A percentile compares a stretch with the other conserved stretches of the same genome.
phyloP scores from a whole-genome alignment of 2,329 filamentous ascomycete species.

The Thelonectria olida region DNA sequence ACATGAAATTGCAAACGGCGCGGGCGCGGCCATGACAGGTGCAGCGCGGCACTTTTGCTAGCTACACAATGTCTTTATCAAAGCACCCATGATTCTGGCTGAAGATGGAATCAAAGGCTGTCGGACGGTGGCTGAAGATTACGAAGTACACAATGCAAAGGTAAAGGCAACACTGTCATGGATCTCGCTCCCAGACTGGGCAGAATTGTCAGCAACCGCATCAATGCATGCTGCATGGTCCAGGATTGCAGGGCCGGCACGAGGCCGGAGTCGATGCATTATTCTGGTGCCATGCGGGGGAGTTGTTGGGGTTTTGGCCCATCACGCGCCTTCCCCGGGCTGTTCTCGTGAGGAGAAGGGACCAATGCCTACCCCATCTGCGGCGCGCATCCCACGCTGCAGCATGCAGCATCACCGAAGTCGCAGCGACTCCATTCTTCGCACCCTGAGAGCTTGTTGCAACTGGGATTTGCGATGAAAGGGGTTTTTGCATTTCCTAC shows the following conservation, averaged over 20 bases:
- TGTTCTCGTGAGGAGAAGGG: constrained; percentile 31
- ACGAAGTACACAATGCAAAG: neutral
- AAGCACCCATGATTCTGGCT: too few relatives aligned
- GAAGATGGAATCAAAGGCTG: too few relatives aligned
- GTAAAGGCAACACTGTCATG: constrained; percentile 8
- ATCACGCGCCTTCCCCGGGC: constrained; percentile 22
- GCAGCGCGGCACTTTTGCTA: too few relatives aligned
- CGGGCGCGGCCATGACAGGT: too few relatives aligned
- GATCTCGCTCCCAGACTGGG: constrained; percentile 15
- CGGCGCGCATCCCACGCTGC: constrained; percentile 5
- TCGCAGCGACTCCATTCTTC: neutral
- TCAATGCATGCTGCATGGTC: constrained; percentile 22
- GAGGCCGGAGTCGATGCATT: constrained; percentile 13
- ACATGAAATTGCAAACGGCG: neutral
- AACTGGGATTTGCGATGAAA: constrained; percentile 6
- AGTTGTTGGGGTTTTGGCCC: constrained; percentile 24
- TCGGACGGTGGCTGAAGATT: neutral
- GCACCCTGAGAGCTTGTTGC: neutral
- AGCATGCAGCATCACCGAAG: neutral
- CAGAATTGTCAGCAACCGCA: constrained; percentile 13
- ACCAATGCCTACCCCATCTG: neutral
- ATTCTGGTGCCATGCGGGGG: constrained; percentile 23
- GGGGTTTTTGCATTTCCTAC: neutral
- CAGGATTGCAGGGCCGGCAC: constrained; percentile 12
- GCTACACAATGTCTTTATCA: too few relatives aligned